A percentile compares a stretch with the other conserved stretches of the same genome.
These are phyloP conservation scores for Plasmodium relictum DNA, from an alignment of 169 alveolate genomes.

Conservation along the genomic window DNA sequence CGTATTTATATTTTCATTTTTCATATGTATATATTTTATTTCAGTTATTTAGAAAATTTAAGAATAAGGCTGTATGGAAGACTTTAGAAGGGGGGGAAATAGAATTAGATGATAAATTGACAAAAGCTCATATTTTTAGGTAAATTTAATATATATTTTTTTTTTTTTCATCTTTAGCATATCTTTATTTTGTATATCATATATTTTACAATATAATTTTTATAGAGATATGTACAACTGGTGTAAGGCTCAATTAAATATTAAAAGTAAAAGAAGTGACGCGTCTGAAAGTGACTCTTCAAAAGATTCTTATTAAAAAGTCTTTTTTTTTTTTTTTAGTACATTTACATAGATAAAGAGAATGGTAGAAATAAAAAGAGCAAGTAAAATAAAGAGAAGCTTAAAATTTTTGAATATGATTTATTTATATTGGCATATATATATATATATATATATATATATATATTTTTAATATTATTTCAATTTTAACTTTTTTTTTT, in stretches of 20 bases:
- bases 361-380: neutral
- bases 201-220: neutral
- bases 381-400: neutral
- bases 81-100: slow-evolving; percentile 87
- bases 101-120: slow-evolving; percentile 85
- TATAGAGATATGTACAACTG: slow-evolving; percentile 75
- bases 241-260: slow-evolving; percentile 54
- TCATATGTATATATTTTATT: neutral
- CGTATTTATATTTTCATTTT: slow-evolving; percentile 10
- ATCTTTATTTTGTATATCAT: neutral
- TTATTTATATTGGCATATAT: neutral
- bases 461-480: neutral
- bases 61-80: slow-evolving; percentile 85
- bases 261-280: slow-evolving; percentile 48
- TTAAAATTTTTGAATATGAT: neutral
- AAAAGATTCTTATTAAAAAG: slow-evolving; percentile 50
- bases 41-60: slow-evolving; percentile 83
- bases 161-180: neutral
- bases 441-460: slow-evolving; percentile 6
- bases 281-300: slow-evolving; percentile 72
- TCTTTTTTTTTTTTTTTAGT: neutral
- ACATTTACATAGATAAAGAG: neutral
- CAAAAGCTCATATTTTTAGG: slow-evolving; percentile 87
- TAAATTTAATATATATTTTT: neutral
- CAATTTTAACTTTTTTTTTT: neutral